Base-by-base conservation (phyloP, 1,284 basidiomycete species). In the Trichosporon sp. region DNA sequence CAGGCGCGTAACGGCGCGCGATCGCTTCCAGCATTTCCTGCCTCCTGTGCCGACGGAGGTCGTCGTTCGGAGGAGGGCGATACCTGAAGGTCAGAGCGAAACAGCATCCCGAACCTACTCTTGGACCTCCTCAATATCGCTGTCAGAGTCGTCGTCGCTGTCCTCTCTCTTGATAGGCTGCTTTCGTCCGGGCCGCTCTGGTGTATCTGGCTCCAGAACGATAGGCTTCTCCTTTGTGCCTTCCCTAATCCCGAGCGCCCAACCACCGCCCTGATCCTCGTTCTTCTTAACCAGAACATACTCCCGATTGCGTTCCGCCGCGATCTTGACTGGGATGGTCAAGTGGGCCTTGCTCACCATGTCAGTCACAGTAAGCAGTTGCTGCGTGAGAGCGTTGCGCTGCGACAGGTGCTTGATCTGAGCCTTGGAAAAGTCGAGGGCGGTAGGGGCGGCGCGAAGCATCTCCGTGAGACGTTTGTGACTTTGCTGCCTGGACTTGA, bases 371-470 rank as follows among this genome's bases (percentile, higher is more conserved):
- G 89, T 89, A 48, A 99, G 86, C n/a, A 99, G 88, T 79, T 97
- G 94, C 78, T 99, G 97, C 0, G 97, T 99, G 71, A 98, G 87
- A 1, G 90, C 84, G 80, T 99, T 99, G 46, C 97, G 88, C 80
- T 96, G 91, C 76, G 91, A 90, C 31, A 99, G 87, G 75, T 93
- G 92, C 81, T 90, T 88, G 82, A 98, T 97, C 83, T 99, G 97
- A 72, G 96, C 92, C 77, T 91, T 92, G 0, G 94, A 96, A 80
- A 99, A 99, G 83, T 99, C 97, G 70, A 98, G 87, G 0, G 96
- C 90, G 0, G 95, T 96, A 1, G 88, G 88, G 0, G 95, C 88
- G 11, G 88, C 89, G 64, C 87, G 87, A 6, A 98, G 86, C 97
- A 99, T 99, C 70, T 91, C 90, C 77, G 96, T 92, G 38, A 99